Evolutionary conservation across 345 rosid species (phyloP).

Genomic region (Citrus maxima): DNA sequence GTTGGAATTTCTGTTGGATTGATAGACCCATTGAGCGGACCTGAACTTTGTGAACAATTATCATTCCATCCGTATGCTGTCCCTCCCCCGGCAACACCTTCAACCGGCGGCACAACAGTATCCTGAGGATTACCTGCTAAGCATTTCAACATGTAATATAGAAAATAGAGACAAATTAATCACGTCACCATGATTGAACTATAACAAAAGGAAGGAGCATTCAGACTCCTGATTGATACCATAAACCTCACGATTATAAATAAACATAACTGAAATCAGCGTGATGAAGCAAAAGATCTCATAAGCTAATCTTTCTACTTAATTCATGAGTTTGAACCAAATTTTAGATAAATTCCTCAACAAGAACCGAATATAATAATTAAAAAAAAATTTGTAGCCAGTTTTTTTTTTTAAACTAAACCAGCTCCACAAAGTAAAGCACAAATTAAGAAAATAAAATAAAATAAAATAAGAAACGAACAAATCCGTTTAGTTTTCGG

Average conservation of each 20-base stretch:
- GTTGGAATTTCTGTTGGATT: conserved; percentile 69
- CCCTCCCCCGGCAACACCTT: conserved; percentile 99
- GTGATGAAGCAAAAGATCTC: background rate
- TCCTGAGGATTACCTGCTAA: conserved; percentile 42
- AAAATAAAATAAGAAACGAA: background rate
- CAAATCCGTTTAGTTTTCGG: background rate
- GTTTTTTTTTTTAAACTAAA: background rate
- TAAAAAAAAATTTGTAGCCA: background rate
- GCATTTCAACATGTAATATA: conserved; percentile 1
- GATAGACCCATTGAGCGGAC: conserved; percentile 41
- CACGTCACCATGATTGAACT: background rate
- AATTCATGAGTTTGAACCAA: background rate
- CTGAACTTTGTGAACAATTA: conserved; percentile 35
- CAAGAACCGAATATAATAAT: background rate
- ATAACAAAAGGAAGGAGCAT: too few species aligned
- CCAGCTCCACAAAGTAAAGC: background rate
- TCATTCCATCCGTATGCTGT: conserved; percentile 95
- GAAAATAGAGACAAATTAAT: background rate
- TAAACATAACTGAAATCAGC: background rate
- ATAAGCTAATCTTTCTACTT: background rate
- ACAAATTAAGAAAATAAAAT: background rate
- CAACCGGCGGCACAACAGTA: conserved; percentile 61
- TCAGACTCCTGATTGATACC: too few species aligned
- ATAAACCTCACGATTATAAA: too few species aligned
- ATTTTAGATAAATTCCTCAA: background rate